Evolutionary conservation across 208 protist species (phyloP), one percentile per base, ranked within the genome.

Genomic region (Trypanosoma boissoni): DNA sequence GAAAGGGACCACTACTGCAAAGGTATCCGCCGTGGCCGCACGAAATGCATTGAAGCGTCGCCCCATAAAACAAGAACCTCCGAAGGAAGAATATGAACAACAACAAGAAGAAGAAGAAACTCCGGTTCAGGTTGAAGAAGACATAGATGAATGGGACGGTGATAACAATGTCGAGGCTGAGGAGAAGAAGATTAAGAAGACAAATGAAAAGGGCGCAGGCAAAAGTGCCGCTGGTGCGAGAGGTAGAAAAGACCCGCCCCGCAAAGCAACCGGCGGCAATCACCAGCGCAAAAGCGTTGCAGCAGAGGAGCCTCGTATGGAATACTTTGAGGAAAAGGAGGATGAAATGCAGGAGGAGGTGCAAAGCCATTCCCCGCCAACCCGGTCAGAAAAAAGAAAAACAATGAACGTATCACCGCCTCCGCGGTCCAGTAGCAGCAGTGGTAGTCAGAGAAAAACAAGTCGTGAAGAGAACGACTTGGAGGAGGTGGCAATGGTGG

Each of bases 111-210:
- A 31, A 36, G 18, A 10, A 8, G 48, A 8, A 36, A 7, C 9
- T 31, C 18, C 48, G 12, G 24, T 16, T 0, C 42, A 36, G 16
- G 61, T 46, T 2, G 50, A 52, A 4, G 66, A 53, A 24, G 63
- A 55, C 2, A 62, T 20, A 9, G 64, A 43, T 8, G 58, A 78
- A 9, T 50, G 21, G n/a, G 53, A 61, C 1, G 53, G 62, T 24
- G 58, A 64, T 41, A 16, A 3, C 20, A 41, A 39, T 27, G 39
- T 39, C 4, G 55, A 52, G 7, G 26, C 36, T 24, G 27, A 51
- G n/a, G n/a, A n/a, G n/a, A n/a, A n/a, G n/a, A n/a, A n/a, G n/a
- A n/a, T n/a, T n/a, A n/a, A n/a, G n/a, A n/a, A n/a, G n/a, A n/a
- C n/a, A n/a, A n/a, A n/a, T n/a, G n/a, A n/a, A n/a, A n/a, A n/a